Conservation (phyloP, 2,329 filamentous ascomycete species). For the Pyrenophora teres region DNA sequence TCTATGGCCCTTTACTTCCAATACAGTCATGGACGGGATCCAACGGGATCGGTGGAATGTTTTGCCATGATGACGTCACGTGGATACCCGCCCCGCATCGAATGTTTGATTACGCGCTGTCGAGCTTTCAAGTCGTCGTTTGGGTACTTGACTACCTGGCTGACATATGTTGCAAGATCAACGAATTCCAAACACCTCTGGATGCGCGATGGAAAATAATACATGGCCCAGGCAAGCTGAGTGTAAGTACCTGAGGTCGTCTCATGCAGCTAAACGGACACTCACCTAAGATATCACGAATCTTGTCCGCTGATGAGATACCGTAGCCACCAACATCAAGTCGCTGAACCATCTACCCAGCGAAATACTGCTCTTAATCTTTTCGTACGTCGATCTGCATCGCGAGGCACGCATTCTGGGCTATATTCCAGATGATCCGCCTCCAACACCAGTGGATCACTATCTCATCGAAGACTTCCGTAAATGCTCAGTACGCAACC, state of each 20-base stretch:
- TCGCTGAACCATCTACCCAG: conserved; percentile 11
- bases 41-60: not conserved
- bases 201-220: no score
- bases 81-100: not conserved
- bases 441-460: conserved; percentile 4
- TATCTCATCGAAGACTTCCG: conserved; percentile 14
- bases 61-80: no score
- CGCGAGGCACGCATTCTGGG: conserved; percentile 13
- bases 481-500: conserved; percentile 5
- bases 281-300: not conserved
- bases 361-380: conserved; percentile 19
- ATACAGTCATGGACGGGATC: not conserved
- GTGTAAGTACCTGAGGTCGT: no score
- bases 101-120: not conserved
- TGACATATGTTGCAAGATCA: no score
- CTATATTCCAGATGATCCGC: conserved; percentile 19
- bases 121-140: no score
- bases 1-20: no score
- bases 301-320: not conserved
- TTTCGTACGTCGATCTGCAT: conserved; percentile 15
- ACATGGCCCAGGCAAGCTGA: no score
- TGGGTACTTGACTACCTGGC: no score
- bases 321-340: not conserved
- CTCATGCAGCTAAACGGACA: not conserved
- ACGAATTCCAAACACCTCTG: no score